Base-by-base conservation (phyloP, 2,329 filamentous ascomycete species). In the Diaporthe caulivora region DNA sequence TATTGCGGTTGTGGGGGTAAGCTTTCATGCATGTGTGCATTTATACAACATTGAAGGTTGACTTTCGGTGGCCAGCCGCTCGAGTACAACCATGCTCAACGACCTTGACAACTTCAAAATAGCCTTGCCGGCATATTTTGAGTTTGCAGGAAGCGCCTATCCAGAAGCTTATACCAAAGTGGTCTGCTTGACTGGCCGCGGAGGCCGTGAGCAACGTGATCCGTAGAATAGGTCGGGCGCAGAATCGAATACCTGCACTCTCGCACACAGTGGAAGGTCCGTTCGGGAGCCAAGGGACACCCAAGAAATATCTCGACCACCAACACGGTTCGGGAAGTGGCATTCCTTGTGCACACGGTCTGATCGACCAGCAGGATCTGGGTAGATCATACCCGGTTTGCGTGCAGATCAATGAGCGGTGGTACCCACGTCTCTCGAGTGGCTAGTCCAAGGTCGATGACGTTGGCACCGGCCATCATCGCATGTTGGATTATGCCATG, bases 401-500 rank as follows among this genome's bases (percentile, higher is more conserved):
- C 9, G 26, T 18, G 60, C 60, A 65, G 60, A 65, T 65, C 60
- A 18, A 51, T 34, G 60, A 34, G 6, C 21, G 26, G 42, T 34
- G 42, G 60, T 37, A 64, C 18, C 42, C 2, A 31, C 11, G 34
- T 11, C 37, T 42, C 57, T 65, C 44, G 15, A 51, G 42, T 49
- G 24, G 37, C 21, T 65, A 64, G 58, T 31, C 44, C 31, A 1
- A 1, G 62, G 44, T 65, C 62, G 44, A 65, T 65, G 62, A 65
- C 62, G 62, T 65, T 49, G 62, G 62, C n/a, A 26, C 7, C 44
- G 44, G 62, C 44, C 62, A 65, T 65, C 62, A 51, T 65, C 62
- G 62, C 62, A 51, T 51, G 18, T 53, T 17, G 31, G n/a, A 40
- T 34, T 51, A 67, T 53, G 62, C 62, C 44, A 67, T 53, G 62